Evolutionary conservation across 345 rosid species (phyloP).

Genomic region (Trapa incisa): DNA sequence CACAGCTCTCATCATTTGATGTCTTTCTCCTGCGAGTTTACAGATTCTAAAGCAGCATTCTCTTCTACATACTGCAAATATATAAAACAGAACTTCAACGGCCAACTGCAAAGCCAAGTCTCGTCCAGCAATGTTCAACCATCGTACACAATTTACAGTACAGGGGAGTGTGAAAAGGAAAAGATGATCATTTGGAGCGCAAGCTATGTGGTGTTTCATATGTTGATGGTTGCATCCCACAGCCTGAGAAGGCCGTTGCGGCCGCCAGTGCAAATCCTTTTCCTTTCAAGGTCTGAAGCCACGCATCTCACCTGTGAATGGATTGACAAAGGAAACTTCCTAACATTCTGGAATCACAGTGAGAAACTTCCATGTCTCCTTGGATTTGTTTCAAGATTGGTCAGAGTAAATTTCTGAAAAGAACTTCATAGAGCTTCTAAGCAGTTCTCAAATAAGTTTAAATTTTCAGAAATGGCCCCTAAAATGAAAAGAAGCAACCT

Average conservation of each 20-base stretch:
- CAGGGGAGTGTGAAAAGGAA: not conserved
- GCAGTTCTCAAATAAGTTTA: not conserved
- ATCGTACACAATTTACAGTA: not conserved
- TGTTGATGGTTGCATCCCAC: slow-evolving; percentile 99
- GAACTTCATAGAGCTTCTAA: not conserved
- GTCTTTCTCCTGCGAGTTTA: not conserved
- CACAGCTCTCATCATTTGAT: not conserved
- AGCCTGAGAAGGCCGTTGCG: slow-evolving; percentile 89
- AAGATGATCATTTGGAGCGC: not conserved
- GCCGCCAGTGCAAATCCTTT: slow-evolving; percentile 96
- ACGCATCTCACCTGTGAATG: slow-evolving; percentile 74
- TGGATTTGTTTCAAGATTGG: not conserved
- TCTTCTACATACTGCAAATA: not conserved
- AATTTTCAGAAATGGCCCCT: not conserved
- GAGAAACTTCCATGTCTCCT: not conserved
- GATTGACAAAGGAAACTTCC: not conserved
- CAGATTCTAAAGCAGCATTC: not conserved
- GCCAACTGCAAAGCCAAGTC: not conserved
- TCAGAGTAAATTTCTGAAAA: not conserved
- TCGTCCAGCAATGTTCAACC: not conserved
- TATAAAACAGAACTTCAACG: not conserved
- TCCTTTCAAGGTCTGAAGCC: slow-evolving; percentile 93
- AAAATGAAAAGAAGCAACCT: not conserved
- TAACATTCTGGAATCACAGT: not conserved
- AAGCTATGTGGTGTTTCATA: slow-evolving; percentile 18